These are phyloP conservation scores for Phytophthora pinifolia DNA, from an alignment of 352 stramenopile species.

Conservation along the genomic window DNA sequence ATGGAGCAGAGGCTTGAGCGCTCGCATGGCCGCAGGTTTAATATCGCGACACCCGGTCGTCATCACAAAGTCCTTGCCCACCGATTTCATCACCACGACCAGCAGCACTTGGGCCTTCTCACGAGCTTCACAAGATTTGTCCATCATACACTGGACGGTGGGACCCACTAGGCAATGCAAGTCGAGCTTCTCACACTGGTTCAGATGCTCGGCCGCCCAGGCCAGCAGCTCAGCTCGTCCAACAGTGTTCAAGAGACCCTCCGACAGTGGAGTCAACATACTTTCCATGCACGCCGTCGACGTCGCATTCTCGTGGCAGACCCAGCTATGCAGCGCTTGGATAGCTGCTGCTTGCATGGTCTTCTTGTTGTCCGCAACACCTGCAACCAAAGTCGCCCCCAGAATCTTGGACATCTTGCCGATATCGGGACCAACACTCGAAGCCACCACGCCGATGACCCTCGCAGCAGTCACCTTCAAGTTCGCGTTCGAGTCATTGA, in stretches of 20 bases:
- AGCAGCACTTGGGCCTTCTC: conserved; percentile 82
- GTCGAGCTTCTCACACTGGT: conserved; percentile 67
- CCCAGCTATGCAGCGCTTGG: conserved; percentile 84
- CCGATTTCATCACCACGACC: conserved; percentile 79
- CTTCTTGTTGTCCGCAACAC: conserved; percentile 89
- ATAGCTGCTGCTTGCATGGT: conserved; percentile 79
- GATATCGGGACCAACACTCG: conserved; percentile 76
- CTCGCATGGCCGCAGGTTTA: conserved; percentile 85
- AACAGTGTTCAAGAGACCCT: conserved; percentile 76
- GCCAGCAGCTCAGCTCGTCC: conserved; percentile 74
- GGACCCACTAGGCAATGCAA: conserved; percentile 63
- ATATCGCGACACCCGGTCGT: conserved; percentile 77
- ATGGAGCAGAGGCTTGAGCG: conserved; percentile 81
- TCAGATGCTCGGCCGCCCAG: conserved; percentile 72
- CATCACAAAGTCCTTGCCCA: conserved; percentile 73
- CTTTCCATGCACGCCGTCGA: conserved; percentile 70
- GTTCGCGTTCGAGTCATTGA: conserved; percentile 87
- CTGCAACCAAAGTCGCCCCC: conserved; percentile 61
- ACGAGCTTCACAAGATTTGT: conserved; percentile 82
- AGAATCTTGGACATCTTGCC: conserved; percentile 83
- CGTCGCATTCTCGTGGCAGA: conserved; percentile 73
- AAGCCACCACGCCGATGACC: conserved; percentile 76
- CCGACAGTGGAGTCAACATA: conserved; percentile 61
- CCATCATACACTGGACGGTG: conserved; percentile 80
- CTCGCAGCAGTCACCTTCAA: conserved; percentile 85